Evolutionary conservation across 805 yeast genomes (phyloP).

Genomic region (Wickerhamomyces chaumierensis): DNA sequence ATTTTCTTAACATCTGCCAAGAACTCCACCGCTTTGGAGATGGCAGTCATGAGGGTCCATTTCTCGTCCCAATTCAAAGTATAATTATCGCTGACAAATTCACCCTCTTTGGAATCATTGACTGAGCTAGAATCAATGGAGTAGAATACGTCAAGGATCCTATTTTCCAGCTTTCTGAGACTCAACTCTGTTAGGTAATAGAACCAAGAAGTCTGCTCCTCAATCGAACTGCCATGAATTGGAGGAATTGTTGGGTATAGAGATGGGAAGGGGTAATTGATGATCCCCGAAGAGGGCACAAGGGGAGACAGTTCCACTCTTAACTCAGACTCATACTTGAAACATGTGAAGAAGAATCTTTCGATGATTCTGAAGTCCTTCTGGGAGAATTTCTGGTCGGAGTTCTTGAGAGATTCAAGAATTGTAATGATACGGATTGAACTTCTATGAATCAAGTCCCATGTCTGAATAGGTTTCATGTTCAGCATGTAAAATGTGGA

Average conservation of each 20-base stretch:
- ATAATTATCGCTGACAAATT: constrained; percentile 9
- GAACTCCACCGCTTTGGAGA: constrained; percentile 4
- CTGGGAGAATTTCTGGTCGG: constrained; percentile 10
- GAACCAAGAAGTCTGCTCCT: constrained; percentile 17
- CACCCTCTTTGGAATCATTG: constrained; percentile 1
- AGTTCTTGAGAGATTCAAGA: constrained; percentile 11
- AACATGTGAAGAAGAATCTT: constrained; percentile 15
- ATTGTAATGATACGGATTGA: constrained; percentile 14
- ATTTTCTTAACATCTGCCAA: constrained; percentile 12
- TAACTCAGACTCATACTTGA: constrained; percentile 16
- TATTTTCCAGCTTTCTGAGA: constrained; percentile 15
- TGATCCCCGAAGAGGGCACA: constrained; percentile 16
- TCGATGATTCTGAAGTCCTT: constrained; percentile 9
- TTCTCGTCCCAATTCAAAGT: constrained; percentile 10
- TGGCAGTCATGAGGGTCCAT: constrained; percentile 6
- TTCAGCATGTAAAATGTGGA: constrained; percentile 15
- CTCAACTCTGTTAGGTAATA: constrained; percentile 16
- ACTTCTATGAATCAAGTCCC: constrained; percentile 12
- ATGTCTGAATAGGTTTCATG: constrained; percentile 15
- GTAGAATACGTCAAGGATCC: constrained; percentile 15
- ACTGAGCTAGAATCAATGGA: constrained; percentile 5
- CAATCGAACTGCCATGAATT: constrained; percentile 7
- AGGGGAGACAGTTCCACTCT: constrained; percentile 17
- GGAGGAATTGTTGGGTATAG: constrained; percentile 16
- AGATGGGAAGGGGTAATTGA: constrained; percentile 14